phyloP scores from a whole-genome alignment of 352 stramenopile genomes.

The Globisporangium mamillatum region DNA sequence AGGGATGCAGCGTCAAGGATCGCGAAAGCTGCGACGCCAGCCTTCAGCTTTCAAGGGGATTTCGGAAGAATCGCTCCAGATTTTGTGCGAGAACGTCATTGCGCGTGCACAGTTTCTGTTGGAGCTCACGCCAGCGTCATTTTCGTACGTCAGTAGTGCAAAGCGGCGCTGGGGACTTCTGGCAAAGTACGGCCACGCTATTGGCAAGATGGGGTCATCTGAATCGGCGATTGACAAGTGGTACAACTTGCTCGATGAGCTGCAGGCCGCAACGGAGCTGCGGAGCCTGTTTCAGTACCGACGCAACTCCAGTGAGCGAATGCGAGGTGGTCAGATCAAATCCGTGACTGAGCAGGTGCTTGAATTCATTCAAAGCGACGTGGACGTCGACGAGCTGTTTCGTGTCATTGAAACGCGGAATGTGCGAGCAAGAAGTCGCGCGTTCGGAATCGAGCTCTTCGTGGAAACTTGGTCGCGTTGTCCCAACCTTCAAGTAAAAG shows the following conservation, averaged over 20 bases:
- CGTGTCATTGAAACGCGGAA: slow-evolving; percentile 48
- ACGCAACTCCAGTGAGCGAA: slow-evolving; percentile 66
- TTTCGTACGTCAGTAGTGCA: slow-evolving; percentile 67
- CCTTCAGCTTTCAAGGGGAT: slow-evolving; percentile 78
- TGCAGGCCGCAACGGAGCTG: slow-evolving; percentile 74
- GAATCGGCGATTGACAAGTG: slow-evolving; percentile 70
- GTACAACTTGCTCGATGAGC: slow-evolving; percentile 76
- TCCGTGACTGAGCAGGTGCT: slow-evolving; percentile 81
- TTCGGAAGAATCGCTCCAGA: slow-evolving; percentile 63
- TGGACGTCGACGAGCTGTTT: slow-evolving; percentile 54
- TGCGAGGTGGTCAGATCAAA: slow-evolving; percentile 48
- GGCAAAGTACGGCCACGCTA: slow-evolving; percentile 67
- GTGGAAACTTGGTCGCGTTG: slow-evolving; percentile 27
- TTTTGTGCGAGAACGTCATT: slow-evolving; percentile 74
- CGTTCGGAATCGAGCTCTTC: slow-evolving; percentile 51
- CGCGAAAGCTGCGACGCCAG: slow-evolving; percentile 48
- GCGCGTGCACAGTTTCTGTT: slow-evolving; percentile 66
- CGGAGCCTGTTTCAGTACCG: slow-evolving; percentile 70
- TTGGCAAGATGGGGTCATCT: slow-evolving; percentile 38
- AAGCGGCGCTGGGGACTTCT: slow-evolving; percentile 69
- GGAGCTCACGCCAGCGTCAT: slow-evolving; percentile 69
- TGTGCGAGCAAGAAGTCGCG: slow-evolving; percentile 36
- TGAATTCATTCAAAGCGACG: slow-evolving; percentile 83
- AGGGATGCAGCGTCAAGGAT: slow-evolving; percentile 32
- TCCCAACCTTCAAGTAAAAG: slow-evolving; percentile 25